Percentiles rank a stretch among this genome's conserved stretches.
Conservation (phyloP, 495 filamentous ascomycete species). For the Coniosporium apollinis region DNA sequence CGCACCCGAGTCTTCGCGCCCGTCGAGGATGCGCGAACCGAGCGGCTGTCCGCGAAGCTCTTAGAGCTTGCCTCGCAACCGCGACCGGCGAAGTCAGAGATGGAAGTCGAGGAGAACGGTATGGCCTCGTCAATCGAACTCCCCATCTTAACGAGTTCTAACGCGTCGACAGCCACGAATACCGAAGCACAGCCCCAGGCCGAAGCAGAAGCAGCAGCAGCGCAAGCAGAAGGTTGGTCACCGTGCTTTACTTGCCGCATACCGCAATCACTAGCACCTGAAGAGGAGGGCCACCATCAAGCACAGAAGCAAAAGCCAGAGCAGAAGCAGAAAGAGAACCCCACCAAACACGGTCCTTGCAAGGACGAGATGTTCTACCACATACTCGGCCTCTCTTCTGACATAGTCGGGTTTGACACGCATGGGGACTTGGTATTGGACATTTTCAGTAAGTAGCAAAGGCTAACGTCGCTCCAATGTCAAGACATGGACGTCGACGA, state of each 20-base stretch:
- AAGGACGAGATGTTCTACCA: conserved; percentile 1
- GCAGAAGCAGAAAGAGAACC: background rate
- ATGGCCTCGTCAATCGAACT: background rate
- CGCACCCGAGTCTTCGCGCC: conserved; percentile 68
- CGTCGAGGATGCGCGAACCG: conserved; percentile 52
- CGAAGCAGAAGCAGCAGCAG: conserved; percentile 4
- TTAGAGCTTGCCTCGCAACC: conserved; percentile 56
- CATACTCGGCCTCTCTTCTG: conserved; percentile 7
- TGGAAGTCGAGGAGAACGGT: conserved; percentile 22
- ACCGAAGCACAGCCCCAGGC: conserved; percentile 1
- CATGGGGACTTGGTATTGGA: conserved; percentile 6
- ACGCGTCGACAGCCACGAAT: background rate
- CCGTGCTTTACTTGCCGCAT: conserved; percentile 5
- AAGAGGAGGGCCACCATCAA: too few relatives aligned
- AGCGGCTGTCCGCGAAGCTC: conserved; percentile 65
- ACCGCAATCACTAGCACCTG: conserved; percentile 5
- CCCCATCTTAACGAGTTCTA: background rate
- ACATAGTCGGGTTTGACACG: conserved; percentile 9
- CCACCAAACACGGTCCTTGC: too few relatives aligned
- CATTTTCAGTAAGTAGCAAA: conserved; percentile 6
- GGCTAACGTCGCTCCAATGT: conserved; percentile 8
- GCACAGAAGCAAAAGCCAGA: background rate
- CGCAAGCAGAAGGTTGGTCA: conserved; percentile 10
- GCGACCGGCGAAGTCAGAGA: conserved; percentile 25
- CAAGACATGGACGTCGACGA: conserved; percentile 13